Evolutionary conservation across 73 alveolate genomes (phyloP).

Genomic region (Uronychia setigera): DNA sequence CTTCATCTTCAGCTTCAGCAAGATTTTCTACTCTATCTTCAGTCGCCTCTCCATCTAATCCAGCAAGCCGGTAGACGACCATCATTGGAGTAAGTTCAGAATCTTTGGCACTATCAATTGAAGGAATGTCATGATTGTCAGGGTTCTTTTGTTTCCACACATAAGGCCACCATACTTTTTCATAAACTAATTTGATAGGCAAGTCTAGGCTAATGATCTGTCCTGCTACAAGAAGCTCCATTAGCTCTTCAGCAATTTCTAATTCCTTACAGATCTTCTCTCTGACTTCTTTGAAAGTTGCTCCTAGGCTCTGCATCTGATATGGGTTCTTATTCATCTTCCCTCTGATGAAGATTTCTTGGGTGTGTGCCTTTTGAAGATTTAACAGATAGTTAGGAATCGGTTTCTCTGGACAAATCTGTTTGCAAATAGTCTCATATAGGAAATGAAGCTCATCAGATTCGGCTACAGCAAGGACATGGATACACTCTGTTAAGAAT

Average conservation of each 20-base stretch:
- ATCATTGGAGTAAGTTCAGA: constrained; percentile 16
- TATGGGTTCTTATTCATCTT: constrained; percentile 64
- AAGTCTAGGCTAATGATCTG: constrained; percentile 35
- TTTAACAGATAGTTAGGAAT: constrained; percentile 51
- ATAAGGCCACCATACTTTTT: constrained; percentile 57
- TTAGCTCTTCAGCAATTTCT: constrained; percentile 51
- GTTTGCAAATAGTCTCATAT: constrained; percentile 41
- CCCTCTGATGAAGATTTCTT: constrained; percentile 65
- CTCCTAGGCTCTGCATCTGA: constrained; percentile 34
- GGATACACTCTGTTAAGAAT: constrained; percentile 48
- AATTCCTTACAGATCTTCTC: constrained; percentile 58
- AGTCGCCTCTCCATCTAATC: constrained; percentile 75
- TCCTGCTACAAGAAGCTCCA: constrained; percentile 57
- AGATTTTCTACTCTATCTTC: constrained; percentile 62
- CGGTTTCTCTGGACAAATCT: constrained; percentile 56
- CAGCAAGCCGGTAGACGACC: constrained; percentile 57
- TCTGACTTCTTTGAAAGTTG: constrained; percentile 52
- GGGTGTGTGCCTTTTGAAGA: constrained; percentile 37
- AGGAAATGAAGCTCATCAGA: constrained; percentile 55
- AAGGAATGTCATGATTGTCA: constrained; percentile 28
- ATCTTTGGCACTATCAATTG: constrained; percentile 25
- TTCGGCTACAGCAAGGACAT: constrained; percentile 19
- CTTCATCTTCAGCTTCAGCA: constrained; percentile 19
- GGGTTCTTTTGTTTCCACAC: constrained; percentile 48
- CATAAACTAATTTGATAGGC: constrained; percentile 50